Conservation (phyloP, 2,329 filamentous ascomycete species). For the Nakataea oryzae region DNA sequence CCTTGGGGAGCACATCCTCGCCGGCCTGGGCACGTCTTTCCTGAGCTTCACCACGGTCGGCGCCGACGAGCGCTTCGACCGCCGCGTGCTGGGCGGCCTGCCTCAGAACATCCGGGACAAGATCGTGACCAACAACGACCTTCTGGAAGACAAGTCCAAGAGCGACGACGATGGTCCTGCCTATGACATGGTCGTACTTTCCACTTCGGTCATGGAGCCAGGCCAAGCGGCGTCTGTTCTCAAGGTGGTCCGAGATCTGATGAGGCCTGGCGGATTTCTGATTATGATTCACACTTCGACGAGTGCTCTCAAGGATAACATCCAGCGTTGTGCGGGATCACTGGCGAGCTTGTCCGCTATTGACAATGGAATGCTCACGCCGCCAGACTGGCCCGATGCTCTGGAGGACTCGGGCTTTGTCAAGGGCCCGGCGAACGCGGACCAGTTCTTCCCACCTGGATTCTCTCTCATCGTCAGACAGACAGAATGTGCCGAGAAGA, state of each 20-base stretch:
- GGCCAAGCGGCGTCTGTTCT: constrained; percentile 7
- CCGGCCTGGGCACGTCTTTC: constrained; percentile 19
- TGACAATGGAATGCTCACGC: constrained; percentile 8
- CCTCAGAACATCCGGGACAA: constrained; percentile 9
- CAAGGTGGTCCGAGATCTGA: constrained; percentile 9
- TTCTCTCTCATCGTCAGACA: constrained; percentile 27
- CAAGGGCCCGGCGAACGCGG: constrained; percentile 15
- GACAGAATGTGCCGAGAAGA: constrained; percentile 14
- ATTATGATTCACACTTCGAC: constrained; percentile 17
- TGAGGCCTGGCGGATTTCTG: constrained; percentile 20
- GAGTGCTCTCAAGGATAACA: constrained; percentile 10
- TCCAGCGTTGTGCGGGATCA: constrained; percentile 7
- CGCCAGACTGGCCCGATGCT: constrained; percentile 21
- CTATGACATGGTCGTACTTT: constrained; percentile 17
- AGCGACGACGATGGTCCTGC: background rate
- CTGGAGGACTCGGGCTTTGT: constrained; percentile 23
- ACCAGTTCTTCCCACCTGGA: constrained; percentile 20
- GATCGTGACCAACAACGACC: constrained; percentile 3
- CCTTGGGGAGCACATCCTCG: constrained; percentile 20
- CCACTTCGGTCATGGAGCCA: constrained; percentile 12
- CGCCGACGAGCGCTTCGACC: constrained; percentile 10
- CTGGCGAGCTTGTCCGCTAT: background rate
- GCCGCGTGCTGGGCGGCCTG: constrained; percentile 4
- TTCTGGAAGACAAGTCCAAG: constrained; percentile 12
- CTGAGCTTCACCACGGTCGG: constrained; percentile 17